phyloP scores from a whole-genome alignment of 805 yeast species.

The Candida vaughaniae region DNA sequence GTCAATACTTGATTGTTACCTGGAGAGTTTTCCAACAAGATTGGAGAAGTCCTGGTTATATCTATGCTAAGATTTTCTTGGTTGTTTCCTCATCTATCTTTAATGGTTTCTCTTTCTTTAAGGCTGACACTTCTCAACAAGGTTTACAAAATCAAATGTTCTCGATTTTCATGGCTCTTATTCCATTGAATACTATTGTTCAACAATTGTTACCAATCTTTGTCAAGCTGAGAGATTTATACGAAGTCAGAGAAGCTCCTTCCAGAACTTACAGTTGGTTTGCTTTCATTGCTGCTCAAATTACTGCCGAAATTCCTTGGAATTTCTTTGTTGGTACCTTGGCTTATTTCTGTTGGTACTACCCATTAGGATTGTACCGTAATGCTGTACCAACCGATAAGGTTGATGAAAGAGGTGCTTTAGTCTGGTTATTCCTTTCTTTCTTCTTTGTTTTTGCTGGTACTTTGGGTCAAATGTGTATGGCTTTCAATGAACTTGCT shows the following conservation, averaged over 20 bases:
- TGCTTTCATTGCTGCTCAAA: conserved; percentile 41
- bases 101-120: conserved; percentile 72
- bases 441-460: conserved; percentile 26
- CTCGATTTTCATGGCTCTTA: conserved; percentile 45
- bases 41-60: conserved; percentile 63
- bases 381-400: conserved; percentile 52
- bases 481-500: conserved; percentile 28
- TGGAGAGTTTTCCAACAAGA: conserved; percentile 25
- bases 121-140: conserved; percentile 58
- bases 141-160: conserved; percentile 66
- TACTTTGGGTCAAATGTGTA: conserved; percentile 24
- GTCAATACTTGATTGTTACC: conserved; percentile 32
- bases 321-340: conserved; percentile 43
- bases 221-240: conserved; percentile 40
- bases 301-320: conserved; percentile 48
- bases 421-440: conserved; percentile 28
- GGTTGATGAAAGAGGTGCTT: conserved; percentile 53
- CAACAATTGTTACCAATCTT: conserved; percentile 46
- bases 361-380: conserved; percentile 48
- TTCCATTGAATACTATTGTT: conserved; percentile 38
- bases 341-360: conserved; percentile 51
- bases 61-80: conserved; percentile 60
- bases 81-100: conserved; percentile 56
- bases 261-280: conserved; percentile 46
- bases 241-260: conserved; percentile 47